A percentile compares a stretch with the other conserved stretches of the same genome.
Evolutionary conservation across 2,329 filamentous ascomycete genomes (phyloP).

Genomic region (Pestalotiopsis fici): DNA sequence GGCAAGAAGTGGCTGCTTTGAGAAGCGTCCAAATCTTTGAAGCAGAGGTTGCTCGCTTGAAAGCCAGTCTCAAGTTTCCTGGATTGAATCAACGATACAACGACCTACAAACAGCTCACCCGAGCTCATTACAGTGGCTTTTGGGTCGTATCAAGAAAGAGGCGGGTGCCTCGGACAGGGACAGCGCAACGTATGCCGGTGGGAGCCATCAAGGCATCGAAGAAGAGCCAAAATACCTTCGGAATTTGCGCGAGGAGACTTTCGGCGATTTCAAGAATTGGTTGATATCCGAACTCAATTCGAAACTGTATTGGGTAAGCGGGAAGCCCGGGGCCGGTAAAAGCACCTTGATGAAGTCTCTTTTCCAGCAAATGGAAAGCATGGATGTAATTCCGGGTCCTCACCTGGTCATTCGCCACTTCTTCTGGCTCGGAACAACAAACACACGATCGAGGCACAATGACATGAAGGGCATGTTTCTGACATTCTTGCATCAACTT

Average conservation of each 20-base stretch:
- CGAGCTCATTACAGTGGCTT: neutral
- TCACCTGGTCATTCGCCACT: neutral
- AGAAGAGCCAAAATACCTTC: neutral
- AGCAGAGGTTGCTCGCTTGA: neutral
- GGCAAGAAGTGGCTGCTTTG: neutral
- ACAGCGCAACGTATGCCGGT: too few species aligned
- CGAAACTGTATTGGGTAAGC: neutral
- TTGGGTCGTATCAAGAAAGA: neutral
- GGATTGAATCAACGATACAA: neutral
- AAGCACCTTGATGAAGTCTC: neutral
- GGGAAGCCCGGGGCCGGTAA: neutral
- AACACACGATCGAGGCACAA: neutral
- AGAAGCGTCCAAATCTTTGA: neutral
- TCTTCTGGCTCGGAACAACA: neutral
- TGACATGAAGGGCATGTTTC: neutral
- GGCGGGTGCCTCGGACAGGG: too few species aligned
- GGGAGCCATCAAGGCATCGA: accelerated
- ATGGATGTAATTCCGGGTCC: neutral
- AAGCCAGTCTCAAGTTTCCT: neutral
- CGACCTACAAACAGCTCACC: neutral
- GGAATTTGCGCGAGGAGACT: neutral
- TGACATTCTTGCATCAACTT: neutral
- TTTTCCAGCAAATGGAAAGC: neutral
- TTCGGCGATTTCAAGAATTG: neutral
- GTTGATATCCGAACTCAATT: neutral